A percentile compares a stretch with the other conserved stretches of the same genome.
These are phyloP conservation scores for Microcyclospora pomicola DNA, from an alignment of 2,329 filamentous ascomycete genomes.

Conservation along the genomic window DNA sequence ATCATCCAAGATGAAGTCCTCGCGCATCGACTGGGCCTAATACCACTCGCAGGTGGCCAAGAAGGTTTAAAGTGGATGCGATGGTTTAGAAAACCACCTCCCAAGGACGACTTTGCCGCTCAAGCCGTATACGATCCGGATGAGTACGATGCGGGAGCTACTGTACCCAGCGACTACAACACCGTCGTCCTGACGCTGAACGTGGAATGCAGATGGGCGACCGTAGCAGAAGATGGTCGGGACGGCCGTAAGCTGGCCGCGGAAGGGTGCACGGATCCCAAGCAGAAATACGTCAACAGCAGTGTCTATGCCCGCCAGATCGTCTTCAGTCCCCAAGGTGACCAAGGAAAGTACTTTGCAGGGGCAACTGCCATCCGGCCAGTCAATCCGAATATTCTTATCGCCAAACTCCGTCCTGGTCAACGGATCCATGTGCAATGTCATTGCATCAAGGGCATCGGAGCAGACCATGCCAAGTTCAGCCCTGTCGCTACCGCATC, in stretches of 20 bases:
- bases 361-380: conserved; percentile 51
- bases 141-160: conserved; percentile 28
- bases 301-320: conserved; percentile 47
- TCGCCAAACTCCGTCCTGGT: conserved; percentile 84
- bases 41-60: conserved; percentile 71
- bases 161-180: conserved; percentile 60
- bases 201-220: conserved; percentile 67
- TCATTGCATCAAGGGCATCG: conserved; percentile 91
- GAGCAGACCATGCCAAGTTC: conserved; percentile 91
- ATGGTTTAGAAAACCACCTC: conserved; percentile 61
- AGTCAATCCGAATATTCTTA: conserved; percentile 80
- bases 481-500: conserved; percentile 89
- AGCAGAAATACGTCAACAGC: conserved; percentile 72
- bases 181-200: conserved; percentile 68
- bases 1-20: conserved; percentile 97
- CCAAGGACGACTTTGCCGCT: conserved; percentile 40
- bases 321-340: conserved; percentile 60
- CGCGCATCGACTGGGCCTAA: conserved; percentile 73
- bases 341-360: conserved; percentile 52
- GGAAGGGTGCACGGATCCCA: conserved; percentile 62
- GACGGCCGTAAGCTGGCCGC: conserved; percentile 44
- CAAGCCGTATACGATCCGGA: conserved; percentile 25
- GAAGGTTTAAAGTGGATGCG: conserved; percentile 69
- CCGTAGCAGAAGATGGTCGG: conserved; percentile 20
- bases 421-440: conserved; percentile 77